Evolutionary conservation across 2,329 filamentous ascomycete genomes (phyloP).

Genomic region (Didymosphaeria variabile): DNA sequence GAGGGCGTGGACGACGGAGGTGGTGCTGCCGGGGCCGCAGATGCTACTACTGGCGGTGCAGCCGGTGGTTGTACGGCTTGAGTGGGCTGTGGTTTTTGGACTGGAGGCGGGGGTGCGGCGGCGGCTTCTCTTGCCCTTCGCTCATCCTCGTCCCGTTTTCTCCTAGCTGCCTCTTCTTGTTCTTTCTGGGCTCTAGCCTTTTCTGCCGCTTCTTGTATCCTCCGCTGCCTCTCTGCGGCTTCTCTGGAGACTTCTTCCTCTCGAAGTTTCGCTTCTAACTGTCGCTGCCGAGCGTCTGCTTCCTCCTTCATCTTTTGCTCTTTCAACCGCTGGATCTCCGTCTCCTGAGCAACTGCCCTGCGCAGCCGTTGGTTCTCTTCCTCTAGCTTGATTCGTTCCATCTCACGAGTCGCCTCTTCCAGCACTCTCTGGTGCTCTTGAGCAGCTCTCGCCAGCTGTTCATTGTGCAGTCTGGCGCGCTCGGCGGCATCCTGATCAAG

Average conservation of each 20-base stretch:
- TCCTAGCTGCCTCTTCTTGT: slow-evolving; percentile 38
- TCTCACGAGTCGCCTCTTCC: slow-evolving; percentile 62
- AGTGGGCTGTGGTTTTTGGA: slow-evolving; percentile 27
- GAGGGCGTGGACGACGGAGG: slow-evolving; percentile 13
- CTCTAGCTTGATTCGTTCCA: slow-evolving; percentile 60
- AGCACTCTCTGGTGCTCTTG: slow-evolving; percentile 73
- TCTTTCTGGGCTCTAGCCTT: slow-evolving; percentile 42
- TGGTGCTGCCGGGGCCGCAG: slow-evolving; percentile 21
- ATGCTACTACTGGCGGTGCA: slow-evolving; percentile 15
- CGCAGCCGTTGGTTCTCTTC: slow-evolving; percentile 46
- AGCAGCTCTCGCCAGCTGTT: slow-evolving; percentile 72
- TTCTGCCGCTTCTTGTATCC: slow-evolving; percentile 42
- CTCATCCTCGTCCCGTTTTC: slow-evolving; percentile 42
- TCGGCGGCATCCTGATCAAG: slow-evolving; percentile 71
- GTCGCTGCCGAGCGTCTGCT: slow-evolving; percentile 44
- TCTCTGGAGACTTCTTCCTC: slow-evolving; percentile 43
- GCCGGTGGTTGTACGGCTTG: slow-evolving; percentile 21
- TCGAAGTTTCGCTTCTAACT: slow-evolving; percentile 45
- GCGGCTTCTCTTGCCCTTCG: slow-evolving; percentile 40
- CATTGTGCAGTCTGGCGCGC: slow-evolving; percentile 69
- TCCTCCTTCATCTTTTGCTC: slow-evolving; percentile 55
- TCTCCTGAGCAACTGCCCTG: slow-evolving; percentile 47
- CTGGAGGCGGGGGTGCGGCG: slow-evolving; percentile 33
- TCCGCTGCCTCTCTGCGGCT: slow-evolving; percentile 37
- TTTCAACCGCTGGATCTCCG: slow-evolving; percentile 53